Base-by-base conservation (phyloP, 1,284 basidiomycete species). In the Ganoderma boninense region DNA sequence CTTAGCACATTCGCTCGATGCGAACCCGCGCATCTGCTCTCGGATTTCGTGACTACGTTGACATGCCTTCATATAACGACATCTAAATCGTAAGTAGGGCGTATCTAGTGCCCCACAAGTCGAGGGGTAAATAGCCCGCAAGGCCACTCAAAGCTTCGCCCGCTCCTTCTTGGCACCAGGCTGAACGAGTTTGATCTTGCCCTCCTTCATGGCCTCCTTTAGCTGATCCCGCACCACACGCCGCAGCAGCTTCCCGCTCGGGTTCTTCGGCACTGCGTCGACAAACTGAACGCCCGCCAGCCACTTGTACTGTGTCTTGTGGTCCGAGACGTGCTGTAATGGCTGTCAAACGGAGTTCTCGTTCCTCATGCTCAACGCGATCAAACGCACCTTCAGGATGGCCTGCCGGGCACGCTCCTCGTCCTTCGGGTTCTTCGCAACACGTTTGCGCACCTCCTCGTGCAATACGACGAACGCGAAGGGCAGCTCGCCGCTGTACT, bases 401-500 rank as follows among this genome's bases (percentile, higher is more conserved):
- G 65, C 71, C 3, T 70, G 69, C 38, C 74, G 73, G 52, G 77
- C 79, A 71, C 78, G 79, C n/a, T 81, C 80, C 3, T 75, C 80
- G 16, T 82, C 84, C 0, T 64, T 59, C 6, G 83, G 74, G 71
- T 84, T 80, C 29, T 70, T 61, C 71, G 80, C 75, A 38, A 85
- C 80, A 20, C 84, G 83, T 64, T 80, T 77, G n/a, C 79, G 79
- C 0, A 88, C 86, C 5, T 82, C 78, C 8, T 84, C 79, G 67
- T 84, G 84, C 14, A 90, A 84, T 3, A 90, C 89, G 23, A 95
- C 83, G 76, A 89, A 95, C 1, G 92, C 93, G 64, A 93, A 79
- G 0, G 95, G 94, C 5, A 94, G 76, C 78, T 96, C 95, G 49
- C 95, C 95, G 62, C 87, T 91, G 74, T 89, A 92, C 38, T 95